Evolutionary conservation across 2,329 filamentous ascomycete genomes (phyloP).

Genomic region (Fusarium ramigenum): DNA sequence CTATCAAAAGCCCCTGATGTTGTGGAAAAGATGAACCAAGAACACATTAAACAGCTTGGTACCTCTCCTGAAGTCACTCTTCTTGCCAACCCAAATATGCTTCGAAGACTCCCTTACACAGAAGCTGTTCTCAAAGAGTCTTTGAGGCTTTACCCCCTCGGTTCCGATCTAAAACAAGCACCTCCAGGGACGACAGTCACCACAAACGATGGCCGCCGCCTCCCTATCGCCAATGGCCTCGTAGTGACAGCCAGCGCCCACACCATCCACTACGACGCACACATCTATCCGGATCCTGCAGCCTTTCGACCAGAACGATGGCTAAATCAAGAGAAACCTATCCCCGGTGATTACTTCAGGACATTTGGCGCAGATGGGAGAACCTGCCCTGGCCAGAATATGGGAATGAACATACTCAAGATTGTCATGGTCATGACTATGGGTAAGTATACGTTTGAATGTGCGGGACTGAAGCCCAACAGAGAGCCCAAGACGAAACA

Average conservation of each 20-base stretch:
- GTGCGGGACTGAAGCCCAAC: constrained; percentile 21
- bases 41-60: constrained; percentile 6
- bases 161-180: background rate
- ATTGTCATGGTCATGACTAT: constrained; percentile 38
- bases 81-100: background rate
- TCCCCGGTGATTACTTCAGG: constrained; percentile 15
- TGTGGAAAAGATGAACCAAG: constrained; percentile 4
- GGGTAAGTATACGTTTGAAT: constrained; percentile 41
- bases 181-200: background rate
- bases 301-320: constrained; percentile 19
- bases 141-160: constrained; percentile 9
- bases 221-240: constrained; percentile 9
- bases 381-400: constrained; percentile 49
- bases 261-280: constrained; percentile 8
- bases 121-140: constrained; percentile 21
- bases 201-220: background rate
- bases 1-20: constrained; percentile 1
- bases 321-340: constrained; percentile 2
- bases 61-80: background rate
- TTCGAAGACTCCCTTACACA: constrained; percentile 7
- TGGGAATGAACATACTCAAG: constrained; percentile 49
- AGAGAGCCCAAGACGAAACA: constrained; percentile 20
- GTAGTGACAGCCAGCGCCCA: constrained; percentile 2
- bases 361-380: constrained; percentile 52
- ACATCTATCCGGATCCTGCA: background rate